Base-by-base conservation (phyloP, 2,329 filamentous ascomycete genomes). In the Lachnellula suecica region DNA sequence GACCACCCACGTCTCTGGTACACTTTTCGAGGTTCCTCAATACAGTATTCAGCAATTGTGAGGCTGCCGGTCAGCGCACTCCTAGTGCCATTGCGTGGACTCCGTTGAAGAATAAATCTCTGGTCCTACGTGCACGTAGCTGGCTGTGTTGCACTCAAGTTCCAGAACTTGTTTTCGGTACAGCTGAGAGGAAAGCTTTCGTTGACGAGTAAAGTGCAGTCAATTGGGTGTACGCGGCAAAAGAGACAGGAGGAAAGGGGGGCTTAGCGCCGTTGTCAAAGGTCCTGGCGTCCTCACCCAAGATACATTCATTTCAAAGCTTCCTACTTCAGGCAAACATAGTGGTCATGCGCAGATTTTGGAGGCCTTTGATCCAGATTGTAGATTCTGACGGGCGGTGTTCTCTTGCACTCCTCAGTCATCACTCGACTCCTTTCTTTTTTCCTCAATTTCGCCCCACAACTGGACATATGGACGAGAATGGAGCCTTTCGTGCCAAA, bases 401-500 rank as follows among this genome's bases (percentile, higher is more conserved):
- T 8, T 31, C 15, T 40, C 10, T 19, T 20, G 15, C 20, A 40
- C 11, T 10, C 11, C 19, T 19, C 17, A 40, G 19, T 11, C 37
- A 40, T 40, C 19, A 22, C 37, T 10, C n/a, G 20, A 15, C 13
- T 44, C 24, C 22, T 34, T 38, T 24, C 34, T 44, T 44, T 44
- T 51, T 20, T n/a, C 6, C 2, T 31, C 38, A 6, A 54, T 31
- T 29, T 59, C 52, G 19, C 46, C 50, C 52, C 47, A 59, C n/a
- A 53, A 24, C 13, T 29, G 40, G 24, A 20, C 31, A 42, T 54
- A 50, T 13, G 44, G 11, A 4, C 13, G 37, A 20, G 43, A 46
- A 29, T 40, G 50, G 25, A 59, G 29, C 22, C 24, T 44, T 19
- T 57, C 48, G 49, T 57, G 50, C 54, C 57, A 52, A 23, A 57